Conservation (phyloP, 768 basidiomycete genomes). For the Dioszegia crocea region DNA sequence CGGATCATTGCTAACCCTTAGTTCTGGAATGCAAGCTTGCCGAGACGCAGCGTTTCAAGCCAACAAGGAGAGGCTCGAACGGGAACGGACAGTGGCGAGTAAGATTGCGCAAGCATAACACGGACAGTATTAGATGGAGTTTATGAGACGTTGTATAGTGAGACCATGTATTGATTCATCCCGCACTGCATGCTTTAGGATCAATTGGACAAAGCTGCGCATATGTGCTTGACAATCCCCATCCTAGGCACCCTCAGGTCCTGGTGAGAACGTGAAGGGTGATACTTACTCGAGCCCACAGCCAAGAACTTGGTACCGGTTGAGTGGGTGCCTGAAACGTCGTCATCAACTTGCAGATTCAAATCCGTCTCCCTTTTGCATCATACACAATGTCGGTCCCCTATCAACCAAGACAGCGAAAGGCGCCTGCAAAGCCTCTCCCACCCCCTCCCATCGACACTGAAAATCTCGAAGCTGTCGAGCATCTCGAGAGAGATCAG, state of each 20-base stretch:
- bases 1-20: constrained; percentile 5
- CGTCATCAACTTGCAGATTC: background rate
- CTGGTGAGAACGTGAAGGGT: no score
- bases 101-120: constrained; percentile 48
- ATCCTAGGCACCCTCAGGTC: no score
- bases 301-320: background rate
- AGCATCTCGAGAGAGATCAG: constrained; percentile 2
- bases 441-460: constrained; percentile 7
- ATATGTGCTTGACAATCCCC: no score
- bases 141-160: background rate
- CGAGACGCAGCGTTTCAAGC: constrained; percentile 47
- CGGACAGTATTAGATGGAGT: background rate
- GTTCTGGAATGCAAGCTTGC: constrained; percentile 47
- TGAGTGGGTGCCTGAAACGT: background rate
- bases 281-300: background rate
- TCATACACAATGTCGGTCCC: constrained; percentile 3
- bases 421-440: background rate
- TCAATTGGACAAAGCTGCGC: no score
- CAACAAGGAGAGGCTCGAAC: constrained; percentile 47
- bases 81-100: constrained; percentile 42
- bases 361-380: background rate
- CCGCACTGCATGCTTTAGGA: no score
- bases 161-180: background rate
- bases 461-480: background rate
- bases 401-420: background rate